These are phyloP conservation scores for Oryza brachyantha DNA, from an alignment of 176 grass and related monocot genomes.

Conservation along the genomic window DNA sequence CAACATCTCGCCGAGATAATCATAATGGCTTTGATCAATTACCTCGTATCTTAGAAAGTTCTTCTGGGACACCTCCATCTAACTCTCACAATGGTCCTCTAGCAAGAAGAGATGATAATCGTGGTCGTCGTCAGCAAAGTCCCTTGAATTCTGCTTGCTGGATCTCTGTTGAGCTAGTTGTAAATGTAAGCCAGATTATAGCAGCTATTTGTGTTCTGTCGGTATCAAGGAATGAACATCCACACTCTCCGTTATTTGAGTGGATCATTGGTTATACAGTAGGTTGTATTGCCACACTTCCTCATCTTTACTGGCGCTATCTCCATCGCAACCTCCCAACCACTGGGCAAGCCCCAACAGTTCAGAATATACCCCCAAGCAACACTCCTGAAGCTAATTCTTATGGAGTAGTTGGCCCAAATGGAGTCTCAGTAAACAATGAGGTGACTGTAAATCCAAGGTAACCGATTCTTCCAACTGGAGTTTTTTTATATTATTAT, in stretches of 20 bases:
- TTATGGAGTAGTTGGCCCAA: conserved; percentile 28
- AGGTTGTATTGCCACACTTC: conserved; percentile 75
- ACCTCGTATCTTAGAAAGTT: conserved; percentile 35
- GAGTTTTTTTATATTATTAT: no score
- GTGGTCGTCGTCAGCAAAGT: conserved; percentile 47
- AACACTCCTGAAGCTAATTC: conserved; percentile 50
- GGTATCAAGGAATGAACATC: conserved; percentile 75
- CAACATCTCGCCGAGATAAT: conserved; percentile 32
- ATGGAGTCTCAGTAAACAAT: conserved; percentile 35
- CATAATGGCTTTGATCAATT: conserved; percentile 28
- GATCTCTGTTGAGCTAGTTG: conserved; percentile 82
- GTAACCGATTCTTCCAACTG: conserved; percentile 26
- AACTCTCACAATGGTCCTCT: conserved; percentile 42
- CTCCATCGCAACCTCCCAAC: conserved; percentile 49
- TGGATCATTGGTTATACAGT: conserved; percentile 90
- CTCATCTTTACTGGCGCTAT: conserved; percentile 93
- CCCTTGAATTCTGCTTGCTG: conserved; percentile 92
- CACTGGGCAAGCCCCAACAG: conserved; percentile 46
- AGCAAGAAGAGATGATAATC: conserved; percentile 54
- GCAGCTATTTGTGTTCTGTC: conserved; percentile 72
- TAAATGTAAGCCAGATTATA: conserved; percentile 82
- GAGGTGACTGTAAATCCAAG: conserved; percentile 46
- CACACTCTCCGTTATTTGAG: conserved; percentile 66
- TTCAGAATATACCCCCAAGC: conserved; percentile 50
- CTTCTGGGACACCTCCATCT: conserved; percentile 31